A percentile compares a stretch with the other conserved stretches of the same genome.
phyloP scores from a whole-genome alignment of 2,329 filamentous ascomycete genomes.

The Trichoderma gracile region DNA sequence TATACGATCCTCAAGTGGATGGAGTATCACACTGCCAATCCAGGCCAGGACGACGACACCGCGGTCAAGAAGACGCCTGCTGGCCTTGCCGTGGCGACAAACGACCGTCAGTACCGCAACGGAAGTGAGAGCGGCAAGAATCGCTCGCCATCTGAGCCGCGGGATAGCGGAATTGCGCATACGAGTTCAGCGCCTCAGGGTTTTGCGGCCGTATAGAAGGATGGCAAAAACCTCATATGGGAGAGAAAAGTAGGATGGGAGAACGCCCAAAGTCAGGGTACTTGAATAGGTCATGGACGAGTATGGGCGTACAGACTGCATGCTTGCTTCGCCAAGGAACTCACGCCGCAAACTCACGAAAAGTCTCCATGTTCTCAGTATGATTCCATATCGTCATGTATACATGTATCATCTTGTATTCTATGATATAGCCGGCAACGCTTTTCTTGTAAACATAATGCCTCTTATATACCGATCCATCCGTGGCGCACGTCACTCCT shows the following conservation, averaged over 20 bases:
- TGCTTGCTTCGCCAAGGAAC: background rate
- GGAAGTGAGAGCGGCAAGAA: background rate
- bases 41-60: constrained; percentile 46
- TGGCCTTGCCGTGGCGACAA: background rate
- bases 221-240: no score
- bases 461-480: background rate
- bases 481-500: background rate
- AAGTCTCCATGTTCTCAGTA: background rate
- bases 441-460: background rate
- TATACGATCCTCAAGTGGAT: constrained; percentile 54
- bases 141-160: background rate
- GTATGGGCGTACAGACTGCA: background rate
- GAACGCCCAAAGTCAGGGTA: no score
- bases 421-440: background rate
- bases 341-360: background rate
- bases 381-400: background rate
- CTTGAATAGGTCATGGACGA: background rate
- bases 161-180: constrained; percentile 6
- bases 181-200: background rate
- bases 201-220: background rate
- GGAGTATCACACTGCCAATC: constrained; percentile 54
- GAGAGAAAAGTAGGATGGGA: no score
- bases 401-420: background rate
- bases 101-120: background rate
- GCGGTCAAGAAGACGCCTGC: background rate